Base-by-base conservation (phyloP, 129 eudicot genomes). In the Gnaphalium uliginosum region DNA sequence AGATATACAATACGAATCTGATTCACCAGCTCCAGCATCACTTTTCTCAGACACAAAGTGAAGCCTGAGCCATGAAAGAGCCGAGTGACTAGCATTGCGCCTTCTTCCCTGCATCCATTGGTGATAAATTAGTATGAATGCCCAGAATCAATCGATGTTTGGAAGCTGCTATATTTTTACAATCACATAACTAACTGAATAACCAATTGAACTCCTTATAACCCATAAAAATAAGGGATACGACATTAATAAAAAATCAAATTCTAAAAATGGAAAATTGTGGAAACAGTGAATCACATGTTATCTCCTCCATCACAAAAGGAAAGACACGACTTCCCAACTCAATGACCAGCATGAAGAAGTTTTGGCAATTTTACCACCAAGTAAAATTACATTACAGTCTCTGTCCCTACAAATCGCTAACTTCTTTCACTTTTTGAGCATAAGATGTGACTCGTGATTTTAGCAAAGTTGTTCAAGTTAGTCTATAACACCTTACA, bases 1-100 rank as follows among this genome's bases (percentile, higher is more conserved):
- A 51, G 98, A 90, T 84, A 93, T 84, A 57, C 84, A 90, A 82
- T 78, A 81, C 50, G 93, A 75, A 51, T 87, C 90, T 71, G 81
- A 75, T 58, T 80, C 92, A 79, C 73, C 65, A 63, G 83, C 86
- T 83, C 76, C 91, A 72, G 73, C 48, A 56, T 72, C 88, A 65
- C 60, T 80, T 83, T 58, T 84, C 43, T 82, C 87, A 27, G 86
- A 53, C 80, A 61, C 80, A 59, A 67, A 66, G 76, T 67, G 89
- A 81, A 75, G 85, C 83, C 87, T 83, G 66, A 81, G 75, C 50
- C 81, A 73, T 8, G 91, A 87, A 72, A 66, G 83, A 23, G 83
- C 68, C 5, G 83, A 62, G 57, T 72, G 86, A 62, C 78, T 69
- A 78, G 84, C 78, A 76, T 77, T 75, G 69, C 89, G 92, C 64